A percentile compares a stretch with the other conserved stretches of the same genome.
phyloP scores from a whole-genome alignment of 2,329 filamentous ascomycete genomes.

The Tolypocladium guangdongense region DNA sequence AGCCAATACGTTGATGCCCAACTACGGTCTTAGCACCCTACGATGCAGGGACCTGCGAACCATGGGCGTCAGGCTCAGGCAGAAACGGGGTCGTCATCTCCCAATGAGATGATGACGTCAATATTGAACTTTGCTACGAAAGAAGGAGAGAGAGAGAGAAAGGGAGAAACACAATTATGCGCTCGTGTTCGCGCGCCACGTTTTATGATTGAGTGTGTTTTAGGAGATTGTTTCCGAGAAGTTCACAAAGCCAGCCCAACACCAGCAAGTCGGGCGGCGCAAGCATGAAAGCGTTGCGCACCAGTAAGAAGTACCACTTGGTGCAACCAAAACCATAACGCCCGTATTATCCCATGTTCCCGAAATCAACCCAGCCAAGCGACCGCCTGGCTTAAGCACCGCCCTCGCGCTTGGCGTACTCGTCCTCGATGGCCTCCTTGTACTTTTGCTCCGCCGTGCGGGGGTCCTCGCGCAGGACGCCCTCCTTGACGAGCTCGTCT shows the following conservation, averaged over 20 bases:
- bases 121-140: neutral
- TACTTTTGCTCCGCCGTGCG: conserved; percentile 46
- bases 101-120: neutral
- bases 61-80: neutral
- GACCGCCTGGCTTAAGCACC: conserved; percentile 32
- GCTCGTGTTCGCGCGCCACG: neutral
- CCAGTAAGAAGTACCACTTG: neutral
- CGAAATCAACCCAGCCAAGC: neutral
- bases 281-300: neutral
- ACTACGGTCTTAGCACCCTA: neutral
- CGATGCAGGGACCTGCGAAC: conserved; percentile 1
- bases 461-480: conserved; percentile 63
- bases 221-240: neutral
- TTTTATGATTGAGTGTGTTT: neutral
- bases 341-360: neutral
- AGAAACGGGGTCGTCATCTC: neutral
- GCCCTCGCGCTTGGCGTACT: conserved; percentile 53
- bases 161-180: neutral
- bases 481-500: conserved; percentile 66
- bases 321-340: neutral
- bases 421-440: conserved; percentile 50
- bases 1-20: neutral
- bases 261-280: neutral
- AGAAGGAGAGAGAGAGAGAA: neutral
- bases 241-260: neutral